Base-by-base conservation (phyloP, 1,139 yeast species). In the Entelexis sorbosivorans region DNA sequence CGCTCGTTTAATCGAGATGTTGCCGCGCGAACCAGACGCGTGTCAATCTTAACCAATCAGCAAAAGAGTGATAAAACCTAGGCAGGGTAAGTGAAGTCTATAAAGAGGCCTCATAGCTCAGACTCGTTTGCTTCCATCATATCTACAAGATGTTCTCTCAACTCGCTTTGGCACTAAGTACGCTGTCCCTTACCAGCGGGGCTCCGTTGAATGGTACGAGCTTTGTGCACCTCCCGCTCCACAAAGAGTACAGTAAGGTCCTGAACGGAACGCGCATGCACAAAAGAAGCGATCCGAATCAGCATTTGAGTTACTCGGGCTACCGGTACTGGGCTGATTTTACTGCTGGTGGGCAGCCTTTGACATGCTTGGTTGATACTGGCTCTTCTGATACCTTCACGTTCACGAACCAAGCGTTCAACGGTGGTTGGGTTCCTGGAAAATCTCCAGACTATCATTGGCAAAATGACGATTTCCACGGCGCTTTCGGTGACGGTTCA, bases 311-410 rank as follows among this genome's bases (percentile, higher is more conserved):
- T 8, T 17, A 17, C 24, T 34, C 38, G 4, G 38, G 38, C 14
- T 34, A 17, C 22, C 54, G 53, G 22, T 51, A 51, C 47, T 50
- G 48, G 35, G 49, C 42, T n/a, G 46, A 51, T 20, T 40, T 35
- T 45, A 24, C 28, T 11, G 32, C 44, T 34, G 54, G 45, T 14
- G 60, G 61, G 16, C 71, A 70, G 56, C 52, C 60, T 42, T 59
- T 68, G 38, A 55, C 57, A 11, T 64, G 69, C 14, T 59, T 65
- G 50, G 56, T 73, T 29, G 76, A 72, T 59, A 73, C 76, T 13
- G 75, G 75, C 5, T 67, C 72, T 17, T 61, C 72, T 20, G 73
- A 69, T 53, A 60, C 69, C 44, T 70, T 72, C 72, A 61, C 69
- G 7, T 44, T 51, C 38, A 47, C 44, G 50, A 48, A 28, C 34